phyloP scores from a whole-genome alignment of 352 stramenopile genomes.

The Pythium volutum region DNA sequence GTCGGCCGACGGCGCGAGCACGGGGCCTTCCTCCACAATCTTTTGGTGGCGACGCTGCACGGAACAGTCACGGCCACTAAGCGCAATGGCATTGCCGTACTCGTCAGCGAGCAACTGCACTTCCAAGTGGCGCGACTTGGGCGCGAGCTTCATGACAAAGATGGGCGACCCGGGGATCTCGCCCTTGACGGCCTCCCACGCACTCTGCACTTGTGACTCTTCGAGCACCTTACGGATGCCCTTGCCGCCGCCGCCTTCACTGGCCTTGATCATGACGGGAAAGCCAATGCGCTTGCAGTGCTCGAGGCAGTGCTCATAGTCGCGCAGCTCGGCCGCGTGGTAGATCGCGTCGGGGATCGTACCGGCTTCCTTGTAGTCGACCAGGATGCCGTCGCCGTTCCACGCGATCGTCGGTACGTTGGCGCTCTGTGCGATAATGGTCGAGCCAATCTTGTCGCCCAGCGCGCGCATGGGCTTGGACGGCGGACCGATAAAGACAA shows the following conservation, averaged over 20 bases:
- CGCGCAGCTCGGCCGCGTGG: conserved; percentile 91
- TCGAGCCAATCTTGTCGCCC: conserved; percentile 99
- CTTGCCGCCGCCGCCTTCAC: conserved; percentile 98
- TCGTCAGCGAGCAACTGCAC: conserved; percentile 99
- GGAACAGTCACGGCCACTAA: conserved; percentile 99
- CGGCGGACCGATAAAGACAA: conserved; percentile 98
- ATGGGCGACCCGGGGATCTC: conserved; percentile 99
- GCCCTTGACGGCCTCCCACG: conserved; percentile 96
- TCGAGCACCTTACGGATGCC: conserved; percentile 96
- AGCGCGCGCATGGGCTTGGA: conserved; percentile 98
- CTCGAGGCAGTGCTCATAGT: conserved; percentile 91
- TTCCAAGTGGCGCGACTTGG: conserved; percentile 97
- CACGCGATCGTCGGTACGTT: conserved; percentile 98
- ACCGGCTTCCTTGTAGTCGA: conserved; percentile 86
- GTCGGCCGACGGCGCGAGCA: conserved; percentile 90
- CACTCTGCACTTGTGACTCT: conserved; percentile 89
- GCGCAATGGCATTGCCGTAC: conserved; percentile 97
- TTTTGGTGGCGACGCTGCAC: conserved; percentile 99
- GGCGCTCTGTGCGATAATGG: conserved; percentile 99
- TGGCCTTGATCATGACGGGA: conserved; percentile 99
- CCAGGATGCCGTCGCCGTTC: conserved; percentile 96
- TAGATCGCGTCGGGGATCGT: conserved; percentile 95
- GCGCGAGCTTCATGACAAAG: conserved; percentile 99
- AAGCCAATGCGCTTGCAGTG: conserved; percentile 96
- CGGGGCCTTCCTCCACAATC: conserved; percentile 99